Evolutionary conservation across 2,329 filamentous ascomycete species (phyloP).

Genomic region (Claviceps sp.): DNA sequence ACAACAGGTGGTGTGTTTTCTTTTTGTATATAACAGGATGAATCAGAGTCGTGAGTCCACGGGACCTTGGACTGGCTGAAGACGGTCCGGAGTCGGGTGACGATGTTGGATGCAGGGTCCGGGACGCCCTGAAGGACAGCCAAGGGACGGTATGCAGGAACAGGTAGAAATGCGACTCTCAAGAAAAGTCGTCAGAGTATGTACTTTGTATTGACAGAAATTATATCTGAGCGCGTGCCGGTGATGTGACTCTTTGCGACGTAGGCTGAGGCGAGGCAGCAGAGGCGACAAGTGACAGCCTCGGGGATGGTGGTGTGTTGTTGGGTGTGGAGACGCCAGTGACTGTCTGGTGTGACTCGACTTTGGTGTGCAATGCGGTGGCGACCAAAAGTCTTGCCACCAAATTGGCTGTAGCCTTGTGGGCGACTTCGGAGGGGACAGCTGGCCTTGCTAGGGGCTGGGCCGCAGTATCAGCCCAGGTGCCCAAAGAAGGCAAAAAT

Average conservation of each 20-base stretch:
- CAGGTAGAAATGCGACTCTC: constrained; percentile 10
- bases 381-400: constrained; percentile 20
- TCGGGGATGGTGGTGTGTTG: constrained; percentile 1
- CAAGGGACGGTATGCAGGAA: constrained; percentile 18
- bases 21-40: not conserved
- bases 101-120: not conserved
- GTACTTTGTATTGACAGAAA: constrained; percentile 8
- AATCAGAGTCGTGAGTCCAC: not conserved
- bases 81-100: not conserved
- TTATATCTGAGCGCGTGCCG: constrained; percentile 16
- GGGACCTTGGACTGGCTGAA: not conserved
- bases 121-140: not conserved
- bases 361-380: constrained; percentile 11
- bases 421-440: constrained; percentile 23
- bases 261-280: constrained; percentile 17
- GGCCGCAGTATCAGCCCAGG: not conserved
- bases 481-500: too few relatives aligned
- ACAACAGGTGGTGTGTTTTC: not conserved
- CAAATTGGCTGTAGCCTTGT: too few relatives aligned
- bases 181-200: not conserved
- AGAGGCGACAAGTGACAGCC: constrained; percentile 8
- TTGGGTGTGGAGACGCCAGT: not conserved
- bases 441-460: not conserved
- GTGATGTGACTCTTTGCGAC: constrained; percentile 22
- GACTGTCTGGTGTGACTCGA: constrained; percentile 7